A percentile compares a stretch with the other conserved stretches of the same genome.
Evolutionary conservation across 176 grass and related monocot species (phyloP).

Genomic region (Juncus effusus): DNA sequence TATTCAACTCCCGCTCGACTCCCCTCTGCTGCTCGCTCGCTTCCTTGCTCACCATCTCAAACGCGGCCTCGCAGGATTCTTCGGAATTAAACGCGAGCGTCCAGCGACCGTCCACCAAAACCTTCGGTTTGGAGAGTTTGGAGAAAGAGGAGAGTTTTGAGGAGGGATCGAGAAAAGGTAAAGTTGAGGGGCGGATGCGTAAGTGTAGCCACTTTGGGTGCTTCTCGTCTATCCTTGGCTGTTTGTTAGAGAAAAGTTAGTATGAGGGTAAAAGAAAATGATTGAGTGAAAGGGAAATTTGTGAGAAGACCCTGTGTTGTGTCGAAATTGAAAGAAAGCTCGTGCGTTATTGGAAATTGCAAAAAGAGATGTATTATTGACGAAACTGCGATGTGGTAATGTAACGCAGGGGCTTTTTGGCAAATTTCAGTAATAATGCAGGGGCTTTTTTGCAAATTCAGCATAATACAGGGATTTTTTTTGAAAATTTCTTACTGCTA

Average conservation of each 20-base stretch:
- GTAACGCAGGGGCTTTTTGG: too few species aligned
- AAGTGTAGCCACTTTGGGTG: slow-evolving; percentile 91
- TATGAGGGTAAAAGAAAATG: slow-evolving; percentile 1
- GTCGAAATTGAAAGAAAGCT: too few species aligned
- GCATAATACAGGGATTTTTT: too few species aligned
- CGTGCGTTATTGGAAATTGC: too few species aligned
- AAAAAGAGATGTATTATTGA: too few species aligned
- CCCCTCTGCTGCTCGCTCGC: slow-evolving; percentile 51
- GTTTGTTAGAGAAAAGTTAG: slow-evolving; percentile 16
- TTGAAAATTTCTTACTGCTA: too few species aligned
- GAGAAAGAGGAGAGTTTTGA: slow-evolving; percentile 43
- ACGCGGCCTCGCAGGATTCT: slow-evolving; percentile 61
- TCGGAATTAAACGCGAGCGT: slow-evolving; percentile 83
- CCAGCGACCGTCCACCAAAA: slow-evolving; percentile 95
- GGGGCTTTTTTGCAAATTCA: too few species aligned
- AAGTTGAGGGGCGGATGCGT: slow-evolving; percentile 69
- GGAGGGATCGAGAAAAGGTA: slow-evolving; percentile 74
- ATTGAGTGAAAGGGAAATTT: background rate
- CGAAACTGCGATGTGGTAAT: too few species aligned
- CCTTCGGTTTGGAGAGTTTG: slow-evolving; percentile 41
- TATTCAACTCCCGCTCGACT: slow-evolving; percentile 51
- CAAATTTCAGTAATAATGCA: too few species aligned
- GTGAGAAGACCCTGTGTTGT: background rate
- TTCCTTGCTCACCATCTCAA: slow-evolving; percentile 63
- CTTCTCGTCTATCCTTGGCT: slow-evolving; percentile 84